Evolutionary conservation across 176 grass and related monocot genomes (phyloP), one percentile per base, ranked within the genome.

Genomic region (Eragrostis curvula): DNA sequence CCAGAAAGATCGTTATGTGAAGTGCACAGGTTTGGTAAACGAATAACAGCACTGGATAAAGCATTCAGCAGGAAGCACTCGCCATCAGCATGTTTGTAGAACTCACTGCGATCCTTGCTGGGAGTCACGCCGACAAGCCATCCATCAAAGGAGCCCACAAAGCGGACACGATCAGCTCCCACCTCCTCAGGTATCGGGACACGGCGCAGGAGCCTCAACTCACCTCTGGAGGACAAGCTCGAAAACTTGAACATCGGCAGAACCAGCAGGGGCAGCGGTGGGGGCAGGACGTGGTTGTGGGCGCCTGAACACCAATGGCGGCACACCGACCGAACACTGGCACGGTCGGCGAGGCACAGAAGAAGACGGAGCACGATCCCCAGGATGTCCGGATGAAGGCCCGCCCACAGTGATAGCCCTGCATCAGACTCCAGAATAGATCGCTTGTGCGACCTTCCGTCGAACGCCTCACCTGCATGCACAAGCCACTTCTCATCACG

Each of bases 261-360:
- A 36, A 77, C 40, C 40, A 77, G 39, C 48, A 77, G 8, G 14
- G 78, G 78, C 32, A 80, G 32, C 7, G 65, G 75, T 40, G 63
- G 78, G 16, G 65, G 25, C 78, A 43, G 27, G 32, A n/a, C 48
- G 5, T 14, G 63, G 78, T 13, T 32, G n/a, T 0, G n/a, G 8
- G 49, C 1, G n/a, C 13, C 78, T 13, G 65, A 49, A 21, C 49
- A 49, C 78, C 78, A 80, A 9, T 9, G 14, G 49, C 65, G 21
- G 65, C 78, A 80, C 10, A 69, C 78, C 12, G 65, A 43, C 14
- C 64, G 78, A 49, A 80, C n/a, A n/a, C 65, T 57, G 32, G 64
- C 49, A n/a, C 48, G 59, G 78, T 80, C 78, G 9, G 48, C 49
- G 5, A 42, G 32, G 49, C 14, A 80, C 4, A 65, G 65, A n/a